Percentiles rank a stretch among this genome's conserved stretches.
These are phyloP conservation scores for Sphaerostilbella broomeana DNA, from an alignment of 2,329 filamentous ascomycete genomes.

Conservation along the genomic window DNA sequence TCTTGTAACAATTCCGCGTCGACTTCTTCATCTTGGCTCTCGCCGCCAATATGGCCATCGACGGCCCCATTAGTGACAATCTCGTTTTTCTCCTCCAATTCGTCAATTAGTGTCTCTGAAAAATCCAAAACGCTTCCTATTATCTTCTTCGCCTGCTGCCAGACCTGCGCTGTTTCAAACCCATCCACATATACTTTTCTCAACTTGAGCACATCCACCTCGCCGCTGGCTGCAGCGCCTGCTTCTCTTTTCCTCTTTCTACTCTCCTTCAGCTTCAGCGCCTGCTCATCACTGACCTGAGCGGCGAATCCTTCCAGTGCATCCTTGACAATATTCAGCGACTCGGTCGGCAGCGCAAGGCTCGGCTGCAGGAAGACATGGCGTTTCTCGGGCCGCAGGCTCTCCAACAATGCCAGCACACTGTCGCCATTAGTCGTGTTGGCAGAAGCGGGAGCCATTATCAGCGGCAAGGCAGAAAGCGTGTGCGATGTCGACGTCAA, in stretches of 20 bases:
- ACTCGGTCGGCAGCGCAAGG: conserved; percentile 57
- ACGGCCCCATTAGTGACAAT: conserved; percentile 18
- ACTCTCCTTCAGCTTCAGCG: conserved; percentile 59
- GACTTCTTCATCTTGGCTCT: conserved; percentile 21
- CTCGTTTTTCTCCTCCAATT: conserved; percentile 47
- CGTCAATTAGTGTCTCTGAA: conserved; percentile 40
- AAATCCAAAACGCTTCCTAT: conserved; percentile 52
- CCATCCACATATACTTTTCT: conserved; percentile 80
- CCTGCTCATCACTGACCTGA: conserved; percentile 66
- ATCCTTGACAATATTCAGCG: conserved; percentile 69
- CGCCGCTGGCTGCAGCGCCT: conserved; percentile 33
- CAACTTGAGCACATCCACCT: conserved; percentile 58
- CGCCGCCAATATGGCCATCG: conserved; percentile 30
- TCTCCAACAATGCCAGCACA: conserved; percentile 48
- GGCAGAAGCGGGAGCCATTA: conserved; percentile 35
- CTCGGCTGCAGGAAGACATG: conserved; percentile 73
- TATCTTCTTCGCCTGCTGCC: conserved; percentile 86
- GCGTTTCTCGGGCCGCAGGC: conserved; percentile 52
- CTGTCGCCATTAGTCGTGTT: conserved; percentile 26
- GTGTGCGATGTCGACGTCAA: conserved; percentile 60
- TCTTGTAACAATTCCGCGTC: conserved; percentile 27
- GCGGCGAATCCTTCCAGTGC: conserved; percentile 73
- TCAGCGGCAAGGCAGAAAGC: conserved; percentile 42
- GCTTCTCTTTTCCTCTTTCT: conserved; percentile 70
- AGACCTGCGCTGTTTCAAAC: conserved; percentile 82